These are phyloP conservation scores for Lepidium aucheri DNA, from an alignment of 345 rosid genomes.

Conservation along the genomic window DNA sequence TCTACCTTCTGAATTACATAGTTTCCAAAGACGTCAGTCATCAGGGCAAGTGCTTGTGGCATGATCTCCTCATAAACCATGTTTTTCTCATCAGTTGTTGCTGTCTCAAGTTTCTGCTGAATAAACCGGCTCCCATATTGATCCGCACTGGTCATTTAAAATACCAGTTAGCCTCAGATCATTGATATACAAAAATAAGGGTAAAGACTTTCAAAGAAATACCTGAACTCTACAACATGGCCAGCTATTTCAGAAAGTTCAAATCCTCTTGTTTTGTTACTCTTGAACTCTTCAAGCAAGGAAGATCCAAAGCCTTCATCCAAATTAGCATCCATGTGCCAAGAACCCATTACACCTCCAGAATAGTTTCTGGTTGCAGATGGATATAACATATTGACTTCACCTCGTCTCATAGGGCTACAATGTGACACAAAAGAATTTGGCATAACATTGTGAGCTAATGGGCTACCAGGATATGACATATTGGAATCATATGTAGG, in stretches of 20 bases:
- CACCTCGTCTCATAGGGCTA: slow-evolving; percentile 52
- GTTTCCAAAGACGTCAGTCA: slow-evolving; percentile 96
- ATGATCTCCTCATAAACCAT: slow-evolving; percentile 87
- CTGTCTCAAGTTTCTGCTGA: slow-evolving; percentile 95
- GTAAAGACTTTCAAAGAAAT: neutral
- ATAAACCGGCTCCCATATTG: slow-evolving; percentile 95
- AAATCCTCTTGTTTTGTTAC: slow-evolving; percentile 55
- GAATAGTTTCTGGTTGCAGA: slow-evolving; percentile 42
- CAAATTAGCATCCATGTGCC: slow-evolving; percentile 49
- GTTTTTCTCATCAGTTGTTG: slow-evolving; percentile 68
- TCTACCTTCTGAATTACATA: slow-evolving; percentile 92
- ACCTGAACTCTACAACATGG: slow-evolving; percentile 77
- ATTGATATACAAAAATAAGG: neutral
- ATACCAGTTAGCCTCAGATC: neutral
- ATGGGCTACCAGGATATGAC: slow-evolving; percentile 61
- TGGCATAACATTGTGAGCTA: slow-evolving; percentile 48
- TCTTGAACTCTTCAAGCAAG: slow-evolving; percentile 65
- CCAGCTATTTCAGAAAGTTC: slow-evolving; percentile 64
- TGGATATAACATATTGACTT: slow-evolving; percentile 42
- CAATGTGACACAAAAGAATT: slow-evolving; percentile 47
- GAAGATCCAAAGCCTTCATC: slow-evolving; percentile 52
- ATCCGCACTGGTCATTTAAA: slow-evolving; percentile 43
- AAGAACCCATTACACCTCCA: slow-evolving; percentile 49
- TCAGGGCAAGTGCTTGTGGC: slow-evolving; percentile 71
- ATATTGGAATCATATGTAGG: slow-evolving; percentile 46